Evolutionary conservation across 2,329 filamentous ascomycete species (phyloP), one percentile per base, ranked within the genome.

Genomic region (Epicoccum nigrum): DNA sequence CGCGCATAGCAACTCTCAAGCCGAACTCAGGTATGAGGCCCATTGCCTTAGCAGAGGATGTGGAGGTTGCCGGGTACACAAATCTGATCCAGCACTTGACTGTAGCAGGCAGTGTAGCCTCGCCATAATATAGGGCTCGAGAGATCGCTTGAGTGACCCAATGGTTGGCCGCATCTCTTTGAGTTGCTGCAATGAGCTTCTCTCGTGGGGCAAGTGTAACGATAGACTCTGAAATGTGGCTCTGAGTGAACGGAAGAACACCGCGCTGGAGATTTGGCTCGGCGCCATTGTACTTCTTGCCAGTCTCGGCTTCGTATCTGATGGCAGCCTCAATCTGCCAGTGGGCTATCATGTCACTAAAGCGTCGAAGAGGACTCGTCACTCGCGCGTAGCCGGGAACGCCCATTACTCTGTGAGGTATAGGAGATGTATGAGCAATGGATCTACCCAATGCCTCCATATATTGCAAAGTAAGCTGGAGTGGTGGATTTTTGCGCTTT

Each of bases 301-400:
- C 77, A 4, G 75, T 74, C 23, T 70, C 62, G 9, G 79, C 76
- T 68, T 86, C 84, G 54, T 81, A 77, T 9, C 81, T 80, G 32
- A 87, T 60, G 1, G 82, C 83, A 6, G 83, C 81, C 72, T 86
- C 83, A 38, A 86, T 84, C 58, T 87, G 84, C 77, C 85, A 87
- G 64, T 86, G 84, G 9, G 78, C 73, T 37, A 87, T 75, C 64
- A 87, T 77, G 67, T 87, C 85, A 38, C 75, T 76, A 66, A 82
- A 86, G 30, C 84, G 78, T 42, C 85, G 80, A 17, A 87, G 74
- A 1, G 85, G 85, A 61, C 81, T 85, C 0, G 84, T 87, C 42
- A 79, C 77, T 69, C 83, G 85, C 51, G 79, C 69, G 60, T 86
- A 86, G 20, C 76, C 65, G 21, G 78, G 69, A 21, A 83, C 69